Evolutionary conservation across 108 stramenopile species (phyloP).

Genomic region (Pseudonitzschia delicatissima): DNA sequence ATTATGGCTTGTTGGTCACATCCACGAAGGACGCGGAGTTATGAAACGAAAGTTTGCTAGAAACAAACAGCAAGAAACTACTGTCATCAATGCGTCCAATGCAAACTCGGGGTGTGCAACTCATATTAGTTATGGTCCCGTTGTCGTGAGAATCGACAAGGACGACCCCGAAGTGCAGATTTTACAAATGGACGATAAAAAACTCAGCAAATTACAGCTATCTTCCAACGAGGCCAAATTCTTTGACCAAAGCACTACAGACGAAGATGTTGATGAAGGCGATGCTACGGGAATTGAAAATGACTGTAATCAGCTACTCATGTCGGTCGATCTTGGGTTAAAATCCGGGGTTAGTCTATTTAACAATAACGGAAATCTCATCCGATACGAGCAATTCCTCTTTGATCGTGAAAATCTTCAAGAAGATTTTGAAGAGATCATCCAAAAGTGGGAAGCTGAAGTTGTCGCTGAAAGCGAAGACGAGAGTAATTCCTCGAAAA

Average conservation of each 20-base stretch:
- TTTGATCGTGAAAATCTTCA: conserved; percentile 23
- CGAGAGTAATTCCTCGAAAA: neutral
- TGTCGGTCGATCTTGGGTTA: conserved; percentile 51
- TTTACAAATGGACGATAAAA: conserved; percentile 24
- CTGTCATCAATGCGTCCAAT: conserved; percentile 74
- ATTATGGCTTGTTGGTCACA: conserved; percentile 74
- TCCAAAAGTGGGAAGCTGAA: conserved; percentile 30
- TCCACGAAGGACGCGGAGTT: conserved; percentile 70
- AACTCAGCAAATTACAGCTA: neutral
- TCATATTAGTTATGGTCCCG: conserved; percentile 52
- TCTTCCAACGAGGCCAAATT: neutral
- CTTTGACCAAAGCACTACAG: neutral
- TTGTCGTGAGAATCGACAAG: conserved; percentile 39
- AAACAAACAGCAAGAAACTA: conserved; percentile 35
- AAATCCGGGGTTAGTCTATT: conserved; percentile 38
- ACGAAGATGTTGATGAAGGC: neutral
- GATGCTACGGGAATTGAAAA: neutral
- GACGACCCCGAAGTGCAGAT: conserved; percentile 7
- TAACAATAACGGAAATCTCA: conserved; percentile 24
- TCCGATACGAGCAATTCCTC: conserved; percentile 39
- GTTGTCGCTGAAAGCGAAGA: neutral
- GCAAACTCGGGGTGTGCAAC: conserved; percentile 70
- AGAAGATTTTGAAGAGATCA: neutral
- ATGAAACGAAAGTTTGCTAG: conserved; percentile 25
- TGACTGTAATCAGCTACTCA: conserved; percentile 9